Conservation (phyloP, 352 stramenopile genomes). For the Globisporangium emineosum region DNA sequence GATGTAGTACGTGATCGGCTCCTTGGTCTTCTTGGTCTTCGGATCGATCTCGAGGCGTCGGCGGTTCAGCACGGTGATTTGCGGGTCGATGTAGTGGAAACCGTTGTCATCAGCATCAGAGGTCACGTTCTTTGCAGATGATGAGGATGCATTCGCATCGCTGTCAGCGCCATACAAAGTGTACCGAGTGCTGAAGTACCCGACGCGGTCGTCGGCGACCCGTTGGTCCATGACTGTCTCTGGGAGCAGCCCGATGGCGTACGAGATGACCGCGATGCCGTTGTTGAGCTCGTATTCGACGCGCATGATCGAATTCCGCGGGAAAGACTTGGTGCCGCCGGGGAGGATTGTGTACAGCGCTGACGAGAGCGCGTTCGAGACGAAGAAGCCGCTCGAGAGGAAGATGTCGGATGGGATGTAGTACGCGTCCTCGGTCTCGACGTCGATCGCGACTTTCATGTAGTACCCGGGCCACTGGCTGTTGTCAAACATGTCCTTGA, state of each 20-base stretch:
- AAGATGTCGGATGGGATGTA: conserved; percentile 53
- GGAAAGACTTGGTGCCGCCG: conserved; percentile 35
- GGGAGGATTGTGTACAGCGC: conserved; percentile 32
- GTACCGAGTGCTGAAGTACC: conserved; percentile 76
- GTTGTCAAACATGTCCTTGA: conserved; percentile 52
- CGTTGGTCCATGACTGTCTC: conserved; percentile 50
- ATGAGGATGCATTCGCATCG: conserved; percentile 15
- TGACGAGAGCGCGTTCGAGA: conserved; percentile 43
- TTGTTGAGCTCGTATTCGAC: conserved; percentile 72
- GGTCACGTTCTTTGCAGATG: neutral
- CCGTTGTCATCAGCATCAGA: conserved; percentile 26
- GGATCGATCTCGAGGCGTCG: conserved; percentile 51
- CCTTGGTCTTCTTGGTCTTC: conserved; percentile 29
- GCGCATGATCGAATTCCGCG: conserved; percentile 65
- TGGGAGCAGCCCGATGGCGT: conserved; percentile 70
- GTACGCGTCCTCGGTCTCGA: conserved; percentile 55
- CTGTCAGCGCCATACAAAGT: conserved; percentile 48
- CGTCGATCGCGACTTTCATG: conserved; percentile 48
- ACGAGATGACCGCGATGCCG: conserved; percentile 56
- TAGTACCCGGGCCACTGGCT: conserved; percentile 68
- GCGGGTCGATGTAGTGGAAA: conserved; percentile 48
- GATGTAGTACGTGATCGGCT: conserved; percentile 79
- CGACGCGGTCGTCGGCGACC: conserved; percentile 71
- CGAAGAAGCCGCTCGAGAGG: conserved; percentile 74
- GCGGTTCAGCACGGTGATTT: conserved; percentile 69